phyloP scores from a whole-genome alignment of 2,329 filamentous ascomycete species.

The Paracorniculantispora psalliotae region DNA sequence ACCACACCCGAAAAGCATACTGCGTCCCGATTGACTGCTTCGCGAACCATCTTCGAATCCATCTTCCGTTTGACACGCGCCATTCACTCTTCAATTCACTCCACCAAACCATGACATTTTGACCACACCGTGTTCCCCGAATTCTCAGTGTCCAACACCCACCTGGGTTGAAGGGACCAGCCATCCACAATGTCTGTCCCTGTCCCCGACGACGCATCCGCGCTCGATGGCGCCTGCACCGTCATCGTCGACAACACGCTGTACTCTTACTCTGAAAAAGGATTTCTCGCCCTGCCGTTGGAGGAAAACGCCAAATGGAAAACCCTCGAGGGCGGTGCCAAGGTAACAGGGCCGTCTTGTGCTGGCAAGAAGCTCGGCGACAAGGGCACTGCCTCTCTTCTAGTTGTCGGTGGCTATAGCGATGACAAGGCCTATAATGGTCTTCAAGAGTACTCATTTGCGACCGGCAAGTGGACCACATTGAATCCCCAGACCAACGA shows the following conservation, averaged over 20 bases:
- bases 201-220: slow-evolving; percentile 51
- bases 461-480: slow-evolving; percentile 48
- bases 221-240: slow-evolving; percentile 75
- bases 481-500: slow-evolving; percentile 42
- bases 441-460: slow-evolving; percentile 62
- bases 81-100: background rate
- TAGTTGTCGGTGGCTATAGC: slow-evolving; percentile 69
- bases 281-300: slow-evolving; percentile 70
- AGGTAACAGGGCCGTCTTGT: slow-evolving; percentile 72
- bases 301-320: slow-evolving; percentile 68
- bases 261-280: slow-evolving; percentile 72
- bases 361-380: slow-evolving; percentile 63
- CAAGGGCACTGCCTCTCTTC: slow-evolving; percentile 59
- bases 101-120: slow-evolving; percentile 35
- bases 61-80: background rate
- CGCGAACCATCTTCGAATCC: background rate
- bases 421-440: slow-evolving; percentile 59
- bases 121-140: background rate
- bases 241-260: slow-evolving; percentile 75
- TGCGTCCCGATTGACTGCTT: too few relatives aligned
- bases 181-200: slow-evolving; percentile 60
- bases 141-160: background rate
- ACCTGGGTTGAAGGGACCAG: slow-evolving; percentile 5
- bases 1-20: too few relatives aligned
- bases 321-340: slow-evolving; percentile 57